Evolutionary conservation across 257 asterid species (phyloP).

Genomic region (Petrea volubilis): DNA sequence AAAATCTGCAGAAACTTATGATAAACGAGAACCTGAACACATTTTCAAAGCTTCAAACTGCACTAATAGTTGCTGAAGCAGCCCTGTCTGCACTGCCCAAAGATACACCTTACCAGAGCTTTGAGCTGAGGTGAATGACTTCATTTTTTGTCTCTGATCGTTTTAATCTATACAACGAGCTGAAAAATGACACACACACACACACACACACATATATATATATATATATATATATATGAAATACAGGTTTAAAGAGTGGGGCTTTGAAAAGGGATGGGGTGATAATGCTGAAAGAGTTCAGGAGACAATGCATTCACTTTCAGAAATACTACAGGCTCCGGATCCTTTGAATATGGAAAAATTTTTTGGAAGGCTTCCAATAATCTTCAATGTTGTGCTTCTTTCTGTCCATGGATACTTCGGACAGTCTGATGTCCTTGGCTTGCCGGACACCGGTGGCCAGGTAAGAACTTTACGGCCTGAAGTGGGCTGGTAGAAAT

Average conservation of each 20-base stretch:
- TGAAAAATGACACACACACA: not conserved
- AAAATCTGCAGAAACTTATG: constrained; percentile 69
- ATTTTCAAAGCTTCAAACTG: constrained; percentile 68
- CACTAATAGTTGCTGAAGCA: constrained; percentile 71
- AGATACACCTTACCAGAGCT: constrained; percentile 66
- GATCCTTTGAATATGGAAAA: constrained; percentile 61
- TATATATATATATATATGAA: not conserved
- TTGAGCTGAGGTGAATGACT: constrained; percentile 65
- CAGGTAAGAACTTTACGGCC: constrained; percentile 73
- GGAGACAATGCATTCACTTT: constrained; percentile 74
- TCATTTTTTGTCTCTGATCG: not conserved
- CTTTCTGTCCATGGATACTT: constrained; percentile 89
- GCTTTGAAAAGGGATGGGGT: constrained; percentile 95
- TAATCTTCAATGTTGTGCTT: constrained; percentile 69
- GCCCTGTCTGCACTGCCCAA: constrained; percentile 62
- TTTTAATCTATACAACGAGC: not conserved
- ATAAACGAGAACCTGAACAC: constrained; percentile 76
- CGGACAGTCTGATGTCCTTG: constrained; percentile 89
- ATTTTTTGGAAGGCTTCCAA: constrained; percentile 78
- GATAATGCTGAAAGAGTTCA: constrained; percentile 74
- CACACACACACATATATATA: too few relatives aligned
- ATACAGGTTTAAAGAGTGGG: constrained; percentile 85
- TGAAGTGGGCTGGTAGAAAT: too few relatives aligned
- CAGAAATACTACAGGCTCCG: constrained; percentile 85
- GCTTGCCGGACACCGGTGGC: constrained; percentile 97